A percentile compares a stretch with the other conserved stretches of the same genome.
Evolutionary conservation across 2,329 filamentous ascomycete species (phyloP).

Genomic region (Balansia obtecta): DNA sequence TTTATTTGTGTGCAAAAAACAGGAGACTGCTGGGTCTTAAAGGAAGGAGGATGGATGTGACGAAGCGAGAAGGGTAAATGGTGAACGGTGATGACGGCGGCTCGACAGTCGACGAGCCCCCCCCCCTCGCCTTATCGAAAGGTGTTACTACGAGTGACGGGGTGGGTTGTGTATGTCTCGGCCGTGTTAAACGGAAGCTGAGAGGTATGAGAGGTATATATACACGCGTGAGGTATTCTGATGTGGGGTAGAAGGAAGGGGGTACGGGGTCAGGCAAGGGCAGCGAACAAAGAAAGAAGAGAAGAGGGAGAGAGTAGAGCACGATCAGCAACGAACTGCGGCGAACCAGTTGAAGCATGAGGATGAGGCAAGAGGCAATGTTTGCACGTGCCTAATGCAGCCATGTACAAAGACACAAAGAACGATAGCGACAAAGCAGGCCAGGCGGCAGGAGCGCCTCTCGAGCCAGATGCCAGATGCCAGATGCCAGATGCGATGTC

Average conservation of each 20-base stretch:
- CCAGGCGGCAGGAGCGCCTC: too few relatives aligned
- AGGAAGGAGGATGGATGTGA: background rate
- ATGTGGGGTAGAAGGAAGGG: too few relatives aligned
- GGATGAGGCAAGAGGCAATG: too few relatives aligned
- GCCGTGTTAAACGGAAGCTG: background rate
- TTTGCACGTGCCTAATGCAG: too few relatives aligned
- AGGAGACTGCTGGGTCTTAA: background rate
- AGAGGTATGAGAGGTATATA: too few relatives aligned
- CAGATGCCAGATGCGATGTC: background rate
- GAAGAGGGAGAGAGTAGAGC: background rate
- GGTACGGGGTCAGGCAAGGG: too few relatives aligned
- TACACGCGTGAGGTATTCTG: background rate
- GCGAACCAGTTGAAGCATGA: too few relatives aligned
- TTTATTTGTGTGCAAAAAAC: background rate
- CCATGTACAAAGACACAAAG: too few relatives aligned
- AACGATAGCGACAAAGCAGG: background rate
- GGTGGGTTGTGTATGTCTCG: background rate
- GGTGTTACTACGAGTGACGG: background rate
- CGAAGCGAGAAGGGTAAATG: constrained; percentile 3
- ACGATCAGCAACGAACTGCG: background rate
- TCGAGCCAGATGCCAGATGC: background rate
- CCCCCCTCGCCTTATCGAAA: constrained; percentile 6
- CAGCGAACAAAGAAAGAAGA: background rate
- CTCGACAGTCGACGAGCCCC: constrained; percentile 2
- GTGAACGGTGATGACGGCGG: background rate